Conservation (phyloP, 257 asterid genomes). For the Ajuga chamaepitys region DNA sequence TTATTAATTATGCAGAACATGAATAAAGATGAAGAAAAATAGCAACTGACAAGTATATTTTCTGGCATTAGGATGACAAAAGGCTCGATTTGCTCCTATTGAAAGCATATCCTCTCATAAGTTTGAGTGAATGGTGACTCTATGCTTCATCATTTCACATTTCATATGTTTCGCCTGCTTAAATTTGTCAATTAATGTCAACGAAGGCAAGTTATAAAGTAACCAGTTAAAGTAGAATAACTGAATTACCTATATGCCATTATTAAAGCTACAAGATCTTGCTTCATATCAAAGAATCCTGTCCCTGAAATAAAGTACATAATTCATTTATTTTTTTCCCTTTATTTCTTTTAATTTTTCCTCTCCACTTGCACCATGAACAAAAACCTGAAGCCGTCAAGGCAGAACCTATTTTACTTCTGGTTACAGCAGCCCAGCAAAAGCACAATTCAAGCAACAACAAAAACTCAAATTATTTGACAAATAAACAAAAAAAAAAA, state of each 20-base stretch:
- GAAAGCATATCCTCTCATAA: background rate
- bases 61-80: background rate
- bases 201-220: background rate
- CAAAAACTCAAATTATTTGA: background rate
- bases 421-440: no score
- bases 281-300: background rate
- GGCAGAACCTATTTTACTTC: no score
- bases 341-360: background rate
- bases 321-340: background rate
- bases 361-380: background rate
- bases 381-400: background rate
- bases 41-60: background rate
- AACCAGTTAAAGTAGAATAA: constrained; percentile 5
- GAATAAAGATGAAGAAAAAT: background rate
- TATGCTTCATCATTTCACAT: constrained; percentile 60
- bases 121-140: background rate
- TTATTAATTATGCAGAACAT: background rate
- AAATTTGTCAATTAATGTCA: constrained; percentile 5
- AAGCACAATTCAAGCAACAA: no score
- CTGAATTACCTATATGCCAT: constrained; percentile 50
- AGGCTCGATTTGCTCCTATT: background rate
- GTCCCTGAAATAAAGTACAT: background rate
- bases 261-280: background rate
- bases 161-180: constrained; percentile 93
- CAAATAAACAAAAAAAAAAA: background rate